Percentiles rank a stretch among this genome's conserved stretches.
These are phyloP conservation scores for Cutaneotrichosporon dermatis DNA, from an alignment of 1,284 basidiomycete species.

Conservation along the genomic window DNA sequence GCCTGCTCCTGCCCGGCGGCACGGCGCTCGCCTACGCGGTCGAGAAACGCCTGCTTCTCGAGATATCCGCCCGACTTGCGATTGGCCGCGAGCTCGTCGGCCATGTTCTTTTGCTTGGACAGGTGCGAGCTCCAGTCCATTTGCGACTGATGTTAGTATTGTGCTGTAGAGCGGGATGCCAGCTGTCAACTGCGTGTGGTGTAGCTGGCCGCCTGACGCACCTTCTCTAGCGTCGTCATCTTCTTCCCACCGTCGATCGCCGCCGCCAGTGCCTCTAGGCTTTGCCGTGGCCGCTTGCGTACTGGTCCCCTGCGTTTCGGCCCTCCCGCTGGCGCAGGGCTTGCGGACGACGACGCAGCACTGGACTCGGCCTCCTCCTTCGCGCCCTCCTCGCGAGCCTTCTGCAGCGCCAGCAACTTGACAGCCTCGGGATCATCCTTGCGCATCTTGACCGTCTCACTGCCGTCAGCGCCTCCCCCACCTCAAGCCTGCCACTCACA, in stretches of 20 bases:
- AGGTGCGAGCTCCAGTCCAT: conserved; percentile 47
- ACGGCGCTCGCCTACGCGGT: conserved; percentile 39
- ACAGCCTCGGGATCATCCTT: conserved; percentile 40
- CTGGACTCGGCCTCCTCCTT: background rate
- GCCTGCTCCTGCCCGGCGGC: background rate
- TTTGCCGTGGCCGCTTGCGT: conserved; percentile 42
- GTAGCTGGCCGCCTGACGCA: conserved; percentile 13
- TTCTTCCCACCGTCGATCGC: conserved; percentile 45
- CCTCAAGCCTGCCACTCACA: too few relatives aligned
- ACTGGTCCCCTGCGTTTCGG: conserved; percentile 11
- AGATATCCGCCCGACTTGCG: conserved; percentile 40
- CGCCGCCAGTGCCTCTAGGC: conserved; percentile 45
- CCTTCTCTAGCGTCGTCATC: conserved; percentile 49
- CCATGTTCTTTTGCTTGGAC: conserved; percentile 19
- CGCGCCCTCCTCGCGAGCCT: background rate
- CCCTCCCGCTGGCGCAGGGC: conserved; percentile 1
- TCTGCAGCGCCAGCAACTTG: conserved; percentile 22
- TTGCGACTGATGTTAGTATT: too few relatives aligned
- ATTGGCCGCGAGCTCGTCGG: conserved; percentile 42
- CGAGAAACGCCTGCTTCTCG: conserved; percentile 45
- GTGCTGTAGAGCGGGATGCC: too few relatives aligned
- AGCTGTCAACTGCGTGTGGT: background rate
- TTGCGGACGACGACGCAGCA: conserved; percentile 3
- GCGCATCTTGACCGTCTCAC: conserved; percentile 38
- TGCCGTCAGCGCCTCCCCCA: conserved; percentile 19